Percentiles rank a stretch among this genome's conserved stretches.
phyloP scores from a whole-genome alignment of 2,329 filamentous ascomycete genomes.

The Fusarium drepaniforme region DNA sequence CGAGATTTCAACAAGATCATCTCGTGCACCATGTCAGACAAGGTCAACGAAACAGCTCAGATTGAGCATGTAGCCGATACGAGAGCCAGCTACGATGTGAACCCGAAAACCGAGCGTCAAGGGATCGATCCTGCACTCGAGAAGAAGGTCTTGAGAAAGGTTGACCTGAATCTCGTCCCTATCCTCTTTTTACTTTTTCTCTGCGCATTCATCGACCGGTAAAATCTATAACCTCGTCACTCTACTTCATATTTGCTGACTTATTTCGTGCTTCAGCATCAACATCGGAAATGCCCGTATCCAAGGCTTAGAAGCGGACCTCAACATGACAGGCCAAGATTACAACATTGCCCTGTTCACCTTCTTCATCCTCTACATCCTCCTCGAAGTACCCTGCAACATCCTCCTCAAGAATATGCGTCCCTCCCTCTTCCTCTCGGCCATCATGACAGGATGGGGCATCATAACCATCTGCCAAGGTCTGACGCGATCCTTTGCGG shows the following conservation, averaged over 20 bases:
- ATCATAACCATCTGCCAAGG: constrained; percentile 9
- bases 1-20: neutral
- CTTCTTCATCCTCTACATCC: constrained; percentile 74
- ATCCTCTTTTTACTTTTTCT: constrained; percentile 8
- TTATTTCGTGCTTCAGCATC: neutral
- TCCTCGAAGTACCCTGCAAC: constrained; percentile 72
- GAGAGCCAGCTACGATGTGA: neutral
- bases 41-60: neutral
- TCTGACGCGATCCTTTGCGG: neutral
- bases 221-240: neutral
- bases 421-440: constrained; percentile 1
- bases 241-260: neutral
- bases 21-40: constrained; percentile 5
- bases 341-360: constrained; percentile 67
- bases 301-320: constrained; percentile 13
- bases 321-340: constrained; percentile 10
- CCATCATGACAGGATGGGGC: constrained; percentile 11
- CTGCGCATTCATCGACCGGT: constrained; percentile 12
- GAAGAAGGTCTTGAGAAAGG: constrained; percentile 8
- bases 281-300: constrained; percentile 20
- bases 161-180: constrained; percentile 5
- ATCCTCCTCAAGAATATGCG: constrained; percentile 50
- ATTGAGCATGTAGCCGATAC: neutral
- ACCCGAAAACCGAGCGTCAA: neutral
- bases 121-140: neutral